Evolutionary conservation across 164 flowering plant species (phyloP), one percentile per base, ranked within the genome.

Genomic region (Kingdonia uniflora): DNA sequence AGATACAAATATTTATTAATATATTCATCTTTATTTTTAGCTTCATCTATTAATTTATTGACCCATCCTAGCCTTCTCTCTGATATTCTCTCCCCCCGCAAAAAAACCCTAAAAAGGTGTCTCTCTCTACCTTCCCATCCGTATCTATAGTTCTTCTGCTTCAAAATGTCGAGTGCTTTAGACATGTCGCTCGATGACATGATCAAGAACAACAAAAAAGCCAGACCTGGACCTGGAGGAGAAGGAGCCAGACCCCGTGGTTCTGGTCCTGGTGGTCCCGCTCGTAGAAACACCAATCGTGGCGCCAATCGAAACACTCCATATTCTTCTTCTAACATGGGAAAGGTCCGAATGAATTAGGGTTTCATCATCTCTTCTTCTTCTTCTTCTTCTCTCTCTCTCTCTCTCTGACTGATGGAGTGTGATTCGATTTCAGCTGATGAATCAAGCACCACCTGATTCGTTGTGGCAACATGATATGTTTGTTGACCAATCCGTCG

Each of bases 161-260:
- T n/a, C n/a, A n/a, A n/a, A 23, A 84, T 84, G 91, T 67, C 88
- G 0, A 74, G 65, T 43, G 77, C 79, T 20, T 59, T 87, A 42
- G 90, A 86, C 56, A 81, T 84, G 91, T 72, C 91, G 8, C 76
- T 82, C n/a, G 97, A 90, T 55, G 97, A 90, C 54, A 70, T 90
- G 47, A 90, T 90, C 61, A 84, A 84, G 71, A 77, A 6, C 66
- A 90, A 77, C 79, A 80, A 76, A 49, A 76, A 73, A n/a, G n/a
- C n/a, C n/a, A n/a, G n/a, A 50, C 65, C 91, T 29, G 74, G 82
- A 1, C 71, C 74, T 42, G 49, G 49, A 8, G 47, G 47, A 11
- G 44, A 47, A 46, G 49, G 68, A 37, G 66, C 70, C 11, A 44
- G 68, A 20, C 63, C 67, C 15, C 39, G 84, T 4, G 77, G 75